Evolutionary conservation across 495 filamentous ascomycete genomes (phyloP), one percentile per base, ranked within the genome.

Genomic region (Bacidia gigantensis): DNA sequence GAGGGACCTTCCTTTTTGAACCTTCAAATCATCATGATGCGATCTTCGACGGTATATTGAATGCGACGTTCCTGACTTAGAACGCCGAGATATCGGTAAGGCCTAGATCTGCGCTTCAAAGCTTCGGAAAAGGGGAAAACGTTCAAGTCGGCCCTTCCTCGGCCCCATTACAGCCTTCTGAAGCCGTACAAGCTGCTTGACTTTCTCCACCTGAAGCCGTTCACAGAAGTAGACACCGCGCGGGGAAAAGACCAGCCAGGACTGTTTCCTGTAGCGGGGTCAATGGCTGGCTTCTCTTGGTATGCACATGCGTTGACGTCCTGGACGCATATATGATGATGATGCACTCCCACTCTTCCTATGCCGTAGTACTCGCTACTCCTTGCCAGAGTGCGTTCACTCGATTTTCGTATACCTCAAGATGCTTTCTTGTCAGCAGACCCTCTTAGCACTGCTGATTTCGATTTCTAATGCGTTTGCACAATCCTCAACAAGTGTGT

Each of bases 401-500:
- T n/a, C n/a, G n/a, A n/a, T n/a, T n/a, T n/a, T n/a, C n/a, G n/a
- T n/a, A n/a, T n/a, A n/a, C n/a, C n/a, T n/a, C n/a, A n/a, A n/a
- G n/a, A n/a, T n/a, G n/a, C n/a, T 47, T 47, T n/a, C 44, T 35
- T 35, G 12, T 47, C 21, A 23, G n/a, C n/a, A n/a, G n/a, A n/a
- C 51, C 20, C 3, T 29, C n/a, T 35, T n/a, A 1, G 51, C 7
- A 18, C 14, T 46, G 25, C 21, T 50, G 7, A 5, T 12, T 23
- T 21, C 54, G 20, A 25, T 26, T 20, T 26, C 22, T 10, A 23
- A 46, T 25, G 50, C 44, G 0, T 49, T 39, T 47, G 55, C 54
- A 26, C 60, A 62, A 44, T 57, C 39, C 11, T 44, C 60, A 22
- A 29, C 60, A 18, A 52, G 54, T 45, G 11, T 32, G 14, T 64